These are phyloP conservation scores for Globisporangium ultimum DNA, from an alignment of 352 stramenopile species.

Conservation along the genomic window DNA sequence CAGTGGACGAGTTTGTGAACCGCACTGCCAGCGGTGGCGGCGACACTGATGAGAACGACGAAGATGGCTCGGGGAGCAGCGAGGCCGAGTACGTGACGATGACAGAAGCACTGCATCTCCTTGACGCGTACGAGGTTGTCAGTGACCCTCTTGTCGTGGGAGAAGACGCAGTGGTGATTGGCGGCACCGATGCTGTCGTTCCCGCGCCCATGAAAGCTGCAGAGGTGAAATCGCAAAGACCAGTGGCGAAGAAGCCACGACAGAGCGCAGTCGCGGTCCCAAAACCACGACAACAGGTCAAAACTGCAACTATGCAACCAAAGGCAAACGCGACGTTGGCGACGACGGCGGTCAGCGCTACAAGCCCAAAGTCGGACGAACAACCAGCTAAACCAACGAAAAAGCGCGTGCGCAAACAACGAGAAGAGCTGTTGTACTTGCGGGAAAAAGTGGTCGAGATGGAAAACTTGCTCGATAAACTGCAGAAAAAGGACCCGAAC, in stretches of 20 bases:
- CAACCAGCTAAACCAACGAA: constrained; percentile 6
- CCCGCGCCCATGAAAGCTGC: no score
- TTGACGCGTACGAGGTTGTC: not conserved
- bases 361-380: not conserved
- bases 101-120: constrained; percentile 4
- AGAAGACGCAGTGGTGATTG: not conserved
- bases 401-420: constrained; percentile 12
- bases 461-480: constrained; percentile 3
- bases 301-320: no score
- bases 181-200: no score
- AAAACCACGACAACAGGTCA: no score
- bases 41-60: no score
- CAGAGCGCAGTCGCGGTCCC: no score
- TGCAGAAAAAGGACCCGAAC: not conserved
- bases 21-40: no score
- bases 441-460: constrained; percentile 11
- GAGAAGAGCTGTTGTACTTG: constrained; percentile 10
- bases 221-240: no score
- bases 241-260: no score
- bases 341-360: no score
- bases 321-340: no score
- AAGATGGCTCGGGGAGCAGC: not conserved
- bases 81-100: constrained; percentile 6
- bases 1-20: not conserved
- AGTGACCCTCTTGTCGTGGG: no score